Base-by-base conservation (phyloP, 179 eudicot species). In the Gypsophila paniculata region DNA sequence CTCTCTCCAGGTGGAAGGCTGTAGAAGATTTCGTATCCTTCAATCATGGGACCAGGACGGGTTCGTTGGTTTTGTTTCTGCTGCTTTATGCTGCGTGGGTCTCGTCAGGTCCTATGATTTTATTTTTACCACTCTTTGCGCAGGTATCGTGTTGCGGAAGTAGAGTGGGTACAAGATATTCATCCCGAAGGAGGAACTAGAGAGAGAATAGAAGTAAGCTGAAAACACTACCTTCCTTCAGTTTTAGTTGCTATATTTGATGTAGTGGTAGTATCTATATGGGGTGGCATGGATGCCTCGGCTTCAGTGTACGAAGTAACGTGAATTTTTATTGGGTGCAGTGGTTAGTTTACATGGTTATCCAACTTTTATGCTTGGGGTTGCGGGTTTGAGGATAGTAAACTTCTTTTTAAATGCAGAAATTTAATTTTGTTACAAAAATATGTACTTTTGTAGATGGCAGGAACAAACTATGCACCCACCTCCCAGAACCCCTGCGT, bases 1-100 rank as follows among this genome's bases (percentile, higher is more conserved):
- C 51, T 9, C 7, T 49, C n/a, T 32, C 49, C 38, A 94, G 99
- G 90, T 94, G 76, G 97, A 94, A 86, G 86, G 99, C 71, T 96
- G 95, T 19, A 74, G 96, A 72, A 87, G 99, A 84, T 94, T 88
- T 75, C 92, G 86, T 71, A 91, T 94, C 53, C 74, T 89, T 60
- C 88, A 80, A 38, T 83, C 82, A 68, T 88, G 97, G 99, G 92
- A 86, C 83, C 99, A 94, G 86, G 99, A 94, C 79, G 99, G 99
- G 99, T 94, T 61, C 82, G 88, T 81, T 64, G 76, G 61, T 75
- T 13, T 32, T 60, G 39, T 59, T 61, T 51, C 57, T 32, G 21
- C 22, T 70, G 2, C 19, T 65, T 59, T 19, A 46, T 55, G 54
- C 26, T 71, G n/a, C n/a, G n/a, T 68, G 32, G 11, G n/a, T 15